Base-by-base conservation (phyloP, 371 early-diverging fungal species). In the Mortierella sp. region DNA sequence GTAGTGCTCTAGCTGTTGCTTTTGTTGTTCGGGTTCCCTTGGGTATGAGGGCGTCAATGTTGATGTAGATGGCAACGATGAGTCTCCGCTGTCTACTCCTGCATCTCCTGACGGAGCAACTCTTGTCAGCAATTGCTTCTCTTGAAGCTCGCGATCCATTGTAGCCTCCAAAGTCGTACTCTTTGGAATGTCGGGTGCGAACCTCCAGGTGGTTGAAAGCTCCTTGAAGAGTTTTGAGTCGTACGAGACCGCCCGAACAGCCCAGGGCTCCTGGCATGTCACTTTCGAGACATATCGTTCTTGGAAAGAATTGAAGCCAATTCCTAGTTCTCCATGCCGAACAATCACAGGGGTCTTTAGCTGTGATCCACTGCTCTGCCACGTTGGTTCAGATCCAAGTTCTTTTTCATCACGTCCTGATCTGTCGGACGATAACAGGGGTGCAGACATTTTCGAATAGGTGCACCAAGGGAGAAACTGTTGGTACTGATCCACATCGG, bases 401-500 rank as follows among this genome's bases (percentile, higher is more conserved):
- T 28, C 40, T 25, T 14, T 17, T 24, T 21, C 57, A 14, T 62
- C 34, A 12, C 50, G 49, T 22, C 51, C 71, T 7, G 55, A 47
- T 50, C 51, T 50, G 22, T 51, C 54, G 12, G 54, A 34, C 7
- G 34, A 34, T 34, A 10, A 34, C 10, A 60, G n/a, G 7, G 79
- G 66, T 3, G 81, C 71, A 14, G 88, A 83, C 37, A 92, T 87
- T 44, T 69, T 63, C 12, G 93, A 91, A 60, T 81, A 65, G 10
- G 83, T 85, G 72, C 95, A 95, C 79, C 87, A 94, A 6, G 94
- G 95, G 16, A 95, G 82, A 77, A 93, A 95, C 6, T 77, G 62
- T n/a, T 84, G 62, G 67, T 95, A 95, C 34, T 91, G 80, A 41
- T 88, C 81, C 6, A 95, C 91, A 80, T 92, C 90, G 22, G 92